phyloP scores from a whole-genome alignment of 2,329 filamentous ascomycete species.

The Polytolypa hystricis region DNA sequence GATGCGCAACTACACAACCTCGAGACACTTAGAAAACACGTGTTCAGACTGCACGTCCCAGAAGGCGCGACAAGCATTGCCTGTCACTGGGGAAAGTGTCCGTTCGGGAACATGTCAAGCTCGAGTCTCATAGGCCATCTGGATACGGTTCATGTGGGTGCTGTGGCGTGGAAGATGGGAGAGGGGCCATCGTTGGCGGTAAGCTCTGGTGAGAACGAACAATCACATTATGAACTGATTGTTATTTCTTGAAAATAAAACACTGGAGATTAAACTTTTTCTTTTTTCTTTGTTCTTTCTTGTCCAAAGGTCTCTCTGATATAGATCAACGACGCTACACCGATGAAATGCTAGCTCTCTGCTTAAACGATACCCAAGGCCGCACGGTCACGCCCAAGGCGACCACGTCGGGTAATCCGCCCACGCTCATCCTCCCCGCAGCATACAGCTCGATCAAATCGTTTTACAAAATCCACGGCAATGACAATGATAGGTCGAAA shows the following conservation, averaged over 20 bases:
- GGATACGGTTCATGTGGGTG: conserved; percentile 40
- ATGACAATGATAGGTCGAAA: conserved; percentile 34
- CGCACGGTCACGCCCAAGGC: conserved; percentile 12
- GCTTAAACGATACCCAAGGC: conserved; percentile 13
- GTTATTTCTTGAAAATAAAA: conserved; percentile 11
- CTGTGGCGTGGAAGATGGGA: conserved; percentile 47
- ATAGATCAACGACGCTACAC: conserved; percentile 8
- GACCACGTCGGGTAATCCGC: conserved; percentile 15
- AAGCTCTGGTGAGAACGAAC: conserved; percentile 40
- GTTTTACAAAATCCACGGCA: conserved; percentile 33
- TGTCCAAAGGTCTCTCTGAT: too few species aligned
- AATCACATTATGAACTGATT: conserved; percentile 9
- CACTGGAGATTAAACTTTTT: neutral
- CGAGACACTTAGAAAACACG: conserved; percentile 47
- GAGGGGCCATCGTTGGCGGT: conserved; percentile 45
- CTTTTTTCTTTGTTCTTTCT: conserved; percentile 6
- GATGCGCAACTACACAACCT: conserved; percentile 50
- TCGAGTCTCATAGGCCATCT: conserved; percentile 42
- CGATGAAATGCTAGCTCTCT: conserved; percentile 5
- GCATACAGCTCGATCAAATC: conserved; percentile 26
- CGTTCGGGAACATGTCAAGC: conserved; percentile 11
- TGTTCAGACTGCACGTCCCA: conserved; percentile 43
- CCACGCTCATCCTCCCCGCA: conserved; percentile 27
- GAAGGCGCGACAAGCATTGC: conserved; percentile 12
- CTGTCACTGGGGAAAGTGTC: conserved; percentile 26